phyloP scores from a whole-genome alignment of 352 stramenopile genomes.

The Phytophthora hibernalis region DNA sequence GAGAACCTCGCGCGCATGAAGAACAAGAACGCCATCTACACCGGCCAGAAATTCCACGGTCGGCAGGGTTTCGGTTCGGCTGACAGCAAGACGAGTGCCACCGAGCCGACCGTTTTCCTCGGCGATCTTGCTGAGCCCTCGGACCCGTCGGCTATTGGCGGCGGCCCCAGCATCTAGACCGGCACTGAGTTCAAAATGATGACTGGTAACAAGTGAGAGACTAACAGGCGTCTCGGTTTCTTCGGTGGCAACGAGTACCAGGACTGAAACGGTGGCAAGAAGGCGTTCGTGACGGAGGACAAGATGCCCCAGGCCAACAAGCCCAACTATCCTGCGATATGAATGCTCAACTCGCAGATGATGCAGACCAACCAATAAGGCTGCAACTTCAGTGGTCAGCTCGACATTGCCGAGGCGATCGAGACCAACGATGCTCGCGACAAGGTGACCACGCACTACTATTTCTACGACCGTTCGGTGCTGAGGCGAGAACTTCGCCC shows the following conservation, averaged over 20 bases:
- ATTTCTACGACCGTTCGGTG: slow-evolving; percentile 62
- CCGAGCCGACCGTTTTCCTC: slow-evolving; percentile 43
- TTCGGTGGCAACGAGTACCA: slow-evolving; percentile 53
- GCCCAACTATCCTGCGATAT: slow-evolving; percentile 59
- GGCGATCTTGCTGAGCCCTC: slow-evolving; percentile 56
- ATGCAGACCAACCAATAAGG: slow-evolving; percentile 64
- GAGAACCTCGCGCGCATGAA: slow-evolving; percentile 79
- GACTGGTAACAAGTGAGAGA: slow-evolving; percentile 48
- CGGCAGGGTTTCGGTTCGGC: slow-evolving; percentile 60
- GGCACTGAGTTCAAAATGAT: slow-evolving; percentile 76
- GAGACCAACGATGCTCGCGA: slow-evolving; percentile 46
- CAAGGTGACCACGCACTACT: slow-evolving; percentile 68
- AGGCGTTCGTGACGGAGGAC: slow-evolving; percentile 75
- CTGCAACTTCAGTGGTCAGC: slow-evolving; percentile 77
- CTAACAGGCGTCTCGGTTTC: slow-evolving; percentile 44
- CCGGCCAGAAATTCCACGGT: slow-evolving; percentile 35
- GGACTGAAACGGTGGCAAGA: slow-evolving; percentile 68
- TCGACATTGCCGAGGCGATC: slow-evolving; percentile 76
- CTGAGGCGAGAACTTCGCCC: slow-evolving; percentile 61
- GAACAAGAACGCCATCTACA: slow-evolving; percentile 81
- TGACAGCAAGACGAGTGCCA: slow-evolving; percentile 41
- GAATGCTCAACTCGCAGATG: slow-evolving; percentile 69
- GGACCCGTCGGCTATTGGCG: slow-evolving; percentile 35
- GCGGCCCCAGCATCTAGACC: slow-evolving; percentile 53
- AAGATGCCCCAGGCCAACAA: slow-evolving; percentile 47